Base-by-base conservation (phyloP, 2,329 filamentous ascomycete genomes). In the Sporothrix globosa region DNA sequence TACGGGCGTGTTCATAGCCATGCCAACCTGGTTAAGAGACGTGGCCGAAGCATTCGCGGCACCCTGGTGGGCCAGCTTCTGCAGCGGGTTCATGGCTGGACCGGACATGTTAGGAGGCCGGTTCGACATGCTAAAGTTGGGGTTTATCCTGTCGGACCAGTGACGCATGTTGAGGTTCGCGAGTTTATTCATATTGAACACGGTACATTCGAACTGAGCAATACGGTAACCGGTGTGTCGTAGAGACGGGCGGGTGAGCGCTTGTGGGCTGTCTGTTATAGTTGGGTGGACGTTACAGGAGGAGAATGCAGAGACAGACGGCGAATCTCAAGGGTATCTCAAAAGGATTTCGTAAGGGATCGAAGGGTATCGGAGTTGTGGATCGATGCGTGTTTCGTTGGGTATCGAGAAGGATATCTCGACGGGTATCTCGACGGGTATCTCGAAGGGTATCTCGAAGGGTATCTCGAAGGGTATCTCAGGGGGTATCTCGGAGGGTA, bases 1-100 rank as follows among this genome's bases (percentile, higher is more conserved):
- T 81, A 98, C 92, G 74, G 89, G 89, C 68, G 90, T 85, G 79
- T 95, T 91, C 78, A 90, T 86, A 73, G 90, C 85, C 74, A 91
- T 89, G 76, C 89, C 85, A 78, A 88, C 83, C 74, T 88, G 84
- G 71, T 87, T 82, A 4, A 73, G 34, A 3, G 71, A 69, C 65
- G 71, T 68, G 4, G 71, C 71, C 4, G 71, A 56, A 0, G 60
- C 70, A 5, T 69, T 53, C 72, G 83, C 82, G 74, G 82, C 81
- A 68, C 85, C 81, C 71, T 83, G 83, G 70, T 83, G 78, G 73
- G 82, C 80, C 73, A 84, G 83, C 79, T 90, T 88, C 76, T 85
- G 83, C 73, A 88, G 87, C 73, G 85, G 82, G 76, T 85, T 86
- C 78, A 88, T 81, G 74, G 81, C 79, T 72, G 85, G 83, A 79